Evolutionary conservation across 192 early-diverging fungal genomes (phyloP).

Genomic region (Linnemannia zychae): DNA sequence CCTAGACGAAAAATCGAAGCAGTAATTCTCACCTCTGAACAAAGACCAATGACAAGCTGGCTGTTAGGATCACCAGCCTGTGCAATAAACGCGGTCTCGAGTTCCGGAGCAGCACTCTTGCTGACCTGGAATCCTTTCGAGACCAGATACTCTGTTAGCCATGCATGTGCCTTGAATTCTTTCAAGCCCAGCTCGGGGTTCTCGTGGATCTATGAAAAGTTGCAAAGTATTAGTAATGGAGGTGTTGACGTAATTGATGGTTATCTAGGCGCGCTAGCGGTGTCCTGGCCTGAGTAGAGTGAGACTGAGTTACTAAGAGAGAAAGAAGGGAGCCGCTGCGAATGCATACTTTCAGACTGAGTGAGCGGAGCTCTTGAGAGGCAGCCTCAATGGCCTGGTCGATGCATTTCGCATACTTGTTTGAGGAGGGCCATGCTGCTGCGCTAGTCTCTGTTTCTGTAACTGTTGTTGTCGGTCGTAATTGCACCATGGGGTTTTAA

Average conservation of each 20-base stretch:
- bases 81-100: constrained; percentile 84
- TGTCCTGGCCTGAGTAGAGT: background rate
- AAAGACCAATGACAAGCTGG: constrained; percentile 33
- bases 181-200: constrained; percentile 68
- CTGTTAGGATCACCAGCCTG: constrained; percentile 11
- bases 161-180: constrained; percentile 70
- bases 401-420: constrained; percentile 42
- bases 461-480: background rate
- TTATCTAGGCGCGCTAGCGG: too few species aligned
- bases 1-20: too few species aligned
- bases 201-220: constrained; percentile 65
- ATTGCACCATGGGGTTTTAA: background rate
- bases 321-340: too few species aligned
- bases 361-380: constrained; percentile 55
- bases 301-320: too few species aligned
- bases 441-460: background rate
- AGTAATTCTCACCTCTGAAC: constrained; percentile 44
- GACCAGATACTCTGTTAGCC: constrained; percentile 75
- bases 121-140: constrained; percentile 73
- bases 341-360: constrained; percentile 65
- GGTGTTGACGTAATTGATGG: too few species aligned
- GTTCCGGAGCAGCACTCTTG: constrained; percentile 61
- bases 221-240: background rate
- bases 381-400: constrained; percentile 50
- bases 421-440: constrained; percentile 16